Conservation (phyloP, 2,329 filamentous ascomycete species). For the Nemania sp. region DNA sequence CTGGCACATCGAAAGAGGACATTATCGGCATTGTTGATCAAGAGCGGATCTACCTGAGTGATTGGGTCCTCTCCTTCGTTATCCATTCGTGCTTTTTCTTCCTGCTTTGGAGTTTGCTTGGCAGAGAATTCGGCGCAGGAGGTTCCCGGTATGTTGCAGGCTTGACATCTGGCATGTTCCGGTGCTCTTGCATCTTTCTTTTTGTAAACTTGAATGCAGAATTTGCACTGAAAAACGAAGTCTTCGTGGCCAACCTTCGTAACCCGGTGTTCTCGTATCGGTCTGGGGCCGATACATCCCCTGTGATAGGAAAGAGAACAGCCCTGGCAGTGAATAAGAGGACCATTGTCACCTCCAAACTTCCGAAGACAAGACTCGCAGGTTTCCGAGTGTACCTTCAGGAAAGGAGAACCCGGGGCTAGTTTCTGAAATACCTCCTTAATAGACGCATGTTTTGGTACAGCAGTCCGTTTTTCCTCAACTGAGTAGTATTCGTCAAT, state of each 20-base stretch:
- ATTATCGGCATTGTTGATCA: slow-evolving; percentile 76
- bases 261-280: slow-evolving; percentile 79
- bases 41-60: slow-evolving; percentile 60
- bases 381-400: slow-evolving; percentile 65
- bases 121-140: slow-evolving; percentile 77
- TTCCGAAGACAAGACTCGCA: slow-evolving; percentile 74
- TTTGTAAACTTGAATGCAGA: slow-evolving; percentile 71
- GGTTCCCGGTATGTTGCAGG: slow-evolving; percentile 66
- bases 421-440: slow-evolving; percentile 74
- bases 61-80: slow-evolving; percentile 81
- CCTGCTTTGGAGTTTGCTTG: slow-evolving; percentile 74
- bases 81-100: slow-evolving; percentile 79
- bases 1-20: slow-evolving; percentile 81
- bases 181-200: slow-evolving; percentile 74
- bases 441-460: slow-evolving; percentile 64
- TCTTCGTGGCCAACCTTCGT: slow-evolving; percentile 78
- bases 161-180: slow-evolving; percentile 71
- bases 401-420: slow-evolving; percentile 67
- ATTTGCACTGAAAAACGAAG: slow-evolving; percentile 89
- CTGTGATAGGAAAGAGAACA: slow-evolving; percentile 86
- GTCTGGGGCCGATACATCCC: slow-evolving; percentile 75
- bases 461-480: slow-evolving; percentile 50
- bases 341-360: slow-evolving; percentile 63
- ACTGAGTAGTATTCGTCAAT: slow-evolving; percentile 61
- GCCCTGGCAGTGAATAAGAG: slow-evolving; percentile 86